Evolutionary conservation across 2,329 filamentous ascomycete genomes (phyloP).

Genomic region (Lecanicillium sp.): DNA sequence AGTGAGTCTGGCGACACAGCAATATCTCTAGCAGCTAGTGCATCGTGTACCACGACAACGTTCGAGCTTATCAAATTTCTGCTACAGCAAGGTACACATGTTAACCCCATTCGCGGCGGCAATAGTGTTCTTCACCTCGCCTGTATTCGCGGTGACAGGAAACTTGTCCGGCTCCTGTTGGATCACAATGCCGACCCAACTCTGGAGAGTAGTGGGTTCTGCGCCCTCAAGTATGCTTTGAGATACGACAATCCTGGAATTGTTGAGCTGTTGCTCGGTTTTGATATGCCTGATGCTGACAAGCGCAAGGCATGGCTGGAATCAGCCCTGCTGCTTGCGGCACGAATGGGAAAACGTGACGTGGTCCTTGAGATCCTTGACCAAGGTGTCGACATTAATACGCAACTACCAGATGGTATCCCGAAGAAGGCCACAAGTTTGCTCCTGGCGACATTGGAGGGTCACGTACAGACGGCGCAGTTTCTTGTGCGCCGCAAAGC

Average conservation of each 20-base stretch:
- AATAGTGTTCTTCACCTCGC: constrained; percentile 7
- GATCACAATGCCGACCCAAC: constrained; percentile 5
- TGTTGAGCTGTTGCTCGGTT: neutral
- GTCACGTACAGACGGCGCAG: constrained; percentile 7
- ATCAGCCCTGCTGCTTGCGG: constrained; percentile 1
- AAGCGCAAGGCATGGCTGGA: neutral
- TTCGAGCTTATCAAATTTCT: neutral
- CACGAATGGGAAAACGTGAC: constrained; percentile 1
- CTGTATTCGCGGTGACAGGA: neutral
- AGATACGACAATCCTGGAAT: constrained; percentile 2
- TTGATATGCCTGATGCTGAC: neutral
- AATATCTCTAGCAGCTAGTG: neutral
- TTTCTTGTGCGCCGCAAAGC: constrained; percentile 5
- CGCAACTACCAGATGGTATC: neutral
- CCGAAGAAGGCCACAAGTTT: neutral
- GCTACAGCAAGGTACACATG: neutral
- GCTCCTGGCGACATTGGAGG: neutral
- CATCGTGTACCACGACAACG: neutral
- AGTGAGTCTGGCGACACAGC: constrained; percentile 1
- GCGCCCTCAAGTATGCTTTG: neutral
- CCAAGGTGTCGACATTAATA: constrained; percentile 1
- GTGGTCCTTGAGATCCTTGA: constrained; percentile 6
- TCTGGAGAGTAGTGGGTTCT: neutral
- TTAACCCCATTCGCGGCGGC: neutral
- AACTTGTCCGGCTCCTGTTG: neutral